Percentiles rank a stretch among this genome's conserved stretches.
These are phyloP conservation scores for Aspergillus uvarum DNA, from an alignment of 2,329 filamentous ascomycete genomes.

Conservation along the genomic window DNA sequence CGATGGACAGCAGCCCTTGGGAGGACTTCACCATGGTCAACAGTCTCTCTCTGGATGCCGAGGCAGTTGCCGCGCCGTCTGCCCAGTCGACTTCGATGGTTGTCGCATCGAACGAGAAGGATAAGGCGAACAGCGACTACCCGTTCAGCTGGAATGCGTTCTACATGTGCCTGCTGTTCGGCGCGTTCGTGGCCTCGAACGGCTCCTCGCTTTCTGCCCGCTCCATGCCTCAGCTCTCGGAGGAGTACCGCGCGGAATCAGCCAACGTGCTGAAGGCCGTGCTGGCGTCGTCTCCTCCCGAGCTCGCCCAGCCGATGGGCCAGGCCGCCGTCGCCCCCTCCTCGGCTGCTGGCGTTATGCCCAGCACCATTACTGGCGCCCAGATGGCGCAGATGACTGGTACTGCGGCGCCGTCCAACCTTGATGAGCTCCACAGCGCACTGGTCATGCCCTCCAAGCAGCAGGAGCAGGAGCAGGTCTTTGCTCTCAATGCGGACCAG, in stretches of 20 bases:
- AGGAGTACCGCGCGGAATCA: conserved; percentile 49
- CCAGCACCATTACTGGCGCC: conserved; percentile 37
- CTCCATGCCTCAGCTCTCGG: conserved; percentile 52
- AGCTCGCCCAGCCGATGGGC: conserved; percentile 53
- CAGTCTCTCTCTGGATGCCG: conserved; percentile 51
- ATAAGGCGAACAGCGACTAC: conserved; percentile 63
- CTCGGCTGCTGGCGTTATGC: conserved; percentile 24
- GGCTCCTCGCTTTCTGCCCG: conserved; percentile 61
- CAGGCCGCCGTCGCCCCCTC: conserved; percentile 28
- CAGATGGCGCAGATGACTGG: conserved; percentile 43
- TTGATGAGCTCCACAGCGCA: conserved; percentile 66
- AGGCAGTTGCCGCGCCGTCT: conserved; percentile 34
- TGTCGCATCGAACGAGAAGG: conserved; percentile 44
- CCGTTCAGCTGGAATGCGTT: conserved; percentile 66
- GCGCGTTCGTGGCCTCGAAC: conserved; percentile 92
- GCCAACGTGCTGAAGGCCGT: conserved; percentile 50
- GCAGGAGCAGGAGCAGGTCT: conserved; percentile 84
- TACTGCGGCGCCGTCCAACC: conserved; percentile 37
- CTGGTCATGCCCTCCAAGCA: conserved; percentile 76
- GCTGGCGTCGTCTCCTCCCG: conserved; percentile 46
- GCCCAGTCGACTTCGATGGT: conserved; percentile 33
- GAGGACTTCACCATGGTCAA: conserved; percentile 77
- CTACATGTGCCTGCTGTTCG: conserved; percentile 95
- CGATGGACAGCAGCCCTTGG: conserved; percentile 75
- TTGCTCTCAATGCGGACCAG: conserved; percentile 79